Percentiles rank a stretch among this genome's conserved stretches.
Conservation (phyloP, 2,329 filamentous ascomycete species). For the Calonectria leucothoes region DNA sequence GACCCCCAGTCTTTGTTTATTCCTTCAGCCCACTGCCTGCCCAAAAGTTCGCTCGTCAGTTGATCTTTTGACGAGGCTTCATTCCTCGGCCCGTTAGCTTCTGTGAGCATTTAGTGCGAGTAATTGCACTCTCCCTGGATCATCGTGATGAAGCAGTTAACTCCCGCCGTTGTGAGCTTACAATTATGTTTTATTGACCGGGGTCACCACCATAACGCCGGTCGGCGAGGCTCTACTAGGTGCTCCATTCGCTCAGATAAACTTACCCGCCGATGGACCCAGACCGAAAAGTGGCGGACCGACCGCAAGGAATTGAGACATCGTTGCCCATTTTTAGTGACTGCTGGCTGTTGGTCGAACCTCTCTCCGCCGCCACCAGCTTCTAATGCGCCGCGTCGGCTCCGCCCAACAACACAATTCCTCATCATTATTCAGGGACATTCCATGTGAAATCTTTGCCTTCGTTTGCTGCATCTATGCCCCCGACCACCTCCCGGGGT, state of each 20-base stretch:
- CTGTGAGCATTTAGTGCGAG: neutral
- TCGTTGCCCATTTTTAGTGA: neutral
- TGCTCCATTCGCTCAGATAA: neutral
- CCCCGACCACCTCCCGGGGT: neutral
- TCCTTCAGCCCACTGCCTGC: neutral
- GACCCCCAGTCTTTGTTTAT: conserved; percentile 14
- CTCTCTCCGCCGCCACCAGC: conserved; percentile 2
- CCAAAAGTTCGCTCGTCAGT: conserved; percentile 7
- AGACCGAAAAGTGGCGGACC: conserved; percentile 5
- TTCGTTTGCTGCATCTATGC: neutral
- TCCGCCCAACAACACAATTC: neutral
- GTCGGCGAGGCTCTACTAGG: neutral
- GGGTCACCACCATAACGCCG: neutral
- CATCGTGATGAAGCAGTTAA: neutral
- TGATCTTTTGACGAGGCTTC: conserved; percentile 5
- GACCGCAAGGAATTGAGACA: conserved; percentile 4
- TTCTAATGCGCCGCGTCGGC: conserved; percentile 3
- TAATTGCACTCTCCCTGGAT: conserved; percentile 3
- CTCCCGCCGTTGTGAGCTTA: neutral
- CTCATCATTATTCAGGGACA: neutral
- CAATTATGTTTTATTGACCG: neutral
- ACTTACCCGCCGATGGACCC: neutral
- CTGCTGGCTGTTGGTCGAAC: neutral
- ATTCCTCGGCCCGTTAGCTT: neutral
- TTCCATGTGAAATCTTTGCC: neutral